Conservation (phyloP, 2,329 filamentous ascomycete species). For the Trichophyton mentagrophytes region DNA sequence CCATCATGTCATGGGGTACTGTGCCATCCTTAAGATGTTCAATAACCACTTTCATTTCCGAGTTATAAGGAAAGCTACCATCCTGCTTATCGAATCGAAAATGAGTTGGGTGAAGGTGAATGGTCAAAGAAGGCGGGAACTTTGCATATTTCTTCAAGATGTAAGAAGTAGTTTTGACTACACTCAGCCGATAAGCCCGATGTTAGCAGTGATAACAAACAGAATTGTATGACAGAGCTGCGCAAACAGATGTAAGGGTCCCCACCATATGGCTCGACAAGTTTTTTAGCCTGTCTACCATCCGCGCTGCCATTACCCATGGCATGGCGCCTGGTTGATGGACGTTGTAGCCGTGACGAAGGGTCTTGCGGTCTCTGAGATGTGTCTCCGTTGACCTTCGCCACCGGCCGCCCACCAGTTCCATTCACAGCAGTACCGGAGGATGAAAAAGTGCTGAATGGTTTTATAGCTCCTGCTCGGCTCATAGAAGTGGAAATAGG, state of each 20-base stretch:
- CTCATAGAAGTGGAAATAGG: slow-evolving; percentile 41
- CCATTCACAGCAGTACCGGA: slow-evolving; percentile 34
- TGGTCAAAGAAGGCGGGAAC: slow-evolving; percentile 64
- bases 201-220: neutral
- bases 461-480: slow-evolving; percentile 42
- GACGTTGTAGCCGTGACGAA: slow-evolving; percentile 22
- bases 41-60: slow-evolving; percentile 71
- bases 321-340: slow-evolving; percentile 30
- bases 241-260: neutral
- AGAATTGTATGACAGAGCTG: neutral
- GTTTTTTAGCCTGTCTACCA: slow-evolving; percentile 26
- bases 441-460: slow-evolving; percentile 36
- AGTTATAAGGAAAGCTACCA: slow-evolving; percentile 81
- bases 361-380: neutral
- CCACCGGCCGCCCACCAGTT: slow-evolving; percentile 20
- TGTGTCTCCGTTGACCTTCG: slow-evolving; percentile 3
- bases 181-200: neutral
- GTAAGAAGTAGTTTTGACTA: slow-evolving; percentile 61
- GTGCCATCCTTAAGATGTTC: slow-evolving; percentile 65
- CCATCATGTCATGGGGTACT: slow-evolving; percentile 77
- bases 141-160: slow-evolving; percentile 70
- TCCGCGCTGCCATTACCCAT: slow-evolving; percentile 21
- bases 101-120: slow-evolving; percentile 74
- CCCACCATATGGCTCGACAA: slow-evolving; percentile 36
- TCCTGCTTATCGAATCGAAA: slow-evolving; percentile 92